phyloP scores from a whole-genome alignment of 2,329 filamentous ascomycete genomes.

The Cucurbitaria berberidis region DNA sequence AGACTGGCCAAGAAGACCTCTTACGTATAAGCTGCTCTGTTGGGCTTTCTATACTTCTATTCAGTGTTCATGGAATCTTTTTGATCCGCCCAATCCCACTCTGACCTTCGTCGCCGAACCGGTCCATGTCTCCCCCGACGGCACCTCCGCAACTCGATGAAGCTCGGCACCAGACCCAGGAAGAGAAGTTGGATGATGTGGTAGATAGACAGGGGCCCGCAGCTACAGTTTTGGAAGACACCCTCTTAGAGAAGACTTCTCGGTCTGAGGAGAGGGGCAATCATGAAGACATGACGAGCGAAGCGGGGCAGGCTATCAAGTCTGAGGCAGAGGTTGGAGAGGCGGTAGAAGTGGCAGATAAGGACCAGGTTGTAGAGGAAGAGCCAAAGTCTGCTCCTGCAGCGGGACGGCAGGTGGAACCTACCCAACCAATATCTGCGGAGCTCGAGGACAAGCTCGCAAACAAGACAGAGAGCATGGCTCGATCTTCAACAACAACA shows the following conservation, averaged over 20 bases:
- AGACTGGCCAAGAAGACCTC: slow-evolving; percentile 10
- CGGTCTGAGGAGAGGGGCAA: not conserved
- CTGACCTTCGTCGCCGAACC: slow-evolving; percentile 24
- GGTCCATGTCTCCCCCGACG: slow-evolving; percentile 47
- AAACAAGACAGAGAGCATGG: slow-evolving; percentile 22
- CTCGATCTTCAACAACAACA: slow-evolving; percentile 29
- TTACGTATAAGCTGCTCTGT: slow-evolving; percentile 5
- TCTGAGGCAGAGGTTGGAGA: slow-evolving; percentile 12
- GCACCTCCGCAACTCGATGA: slow-evolving; percentile 40
- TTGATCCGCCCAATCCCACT: slow-evolving; percentile 8
- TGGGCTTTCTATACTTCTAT: slow-evolving; percentile 15
- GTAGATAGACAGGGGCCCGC: slow-evolving; percentile 9
- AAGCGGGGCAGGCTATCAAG: slow-evolving; percentile 31
- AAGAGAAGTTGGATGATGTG: slow-evolving; percentile 27
- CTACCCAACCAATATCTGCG: slow-evolving; percentile 7
- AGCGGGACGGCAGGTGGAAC: not conserved
- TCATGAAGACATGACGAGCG: slow-evolving; percentile 6
- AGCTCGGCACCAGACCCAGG: slow-evolving; percentile 24
- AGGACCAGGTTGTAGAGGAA: not conserved
- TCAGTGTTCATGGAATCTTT: slow-evolving; percentile 28
- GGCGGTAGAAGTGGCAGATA: slow-evolving; percentile 3
- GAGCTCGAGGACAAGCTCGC: slow-evolving; percentile 26
- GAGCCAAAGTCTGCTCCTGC: not conserved
- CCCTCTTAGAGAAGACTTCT: not conserved
- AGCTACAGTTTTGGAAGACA: not conserved